These are phyloP conservation scores for Lichtheimia ramosa DNA, from an alignment of 371 early-diverging fungal species.

Conservation along the genomic window DNA sequence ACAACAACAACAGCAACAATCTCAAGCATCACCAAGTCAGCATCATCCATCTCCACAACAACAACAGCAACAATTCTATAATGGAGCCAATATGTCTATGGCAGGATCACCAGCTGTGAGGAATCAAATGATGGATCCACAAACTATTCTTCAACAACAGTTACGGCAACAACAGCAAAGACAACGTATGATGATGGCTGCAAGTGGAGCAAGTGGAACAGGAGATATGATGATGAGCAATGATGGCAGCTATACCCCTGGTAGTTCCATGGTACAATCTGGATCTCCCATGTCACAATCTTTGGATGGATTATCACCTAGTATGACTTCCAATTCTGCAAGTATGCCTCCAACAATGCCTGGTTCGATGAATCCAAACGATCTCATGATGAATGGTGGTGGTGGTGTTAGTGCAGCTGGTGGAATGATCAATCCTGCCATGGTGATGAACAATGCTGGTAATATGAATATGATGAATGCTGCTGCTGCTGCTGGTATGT, in stretches of 20 bases:
- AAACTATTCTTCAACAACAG: constrained; percentile 10
- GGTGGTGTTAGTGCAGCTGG: neutral
- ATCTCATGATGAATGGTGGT: constrained; percentile 22
- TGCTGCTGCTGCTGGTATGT: neutral
- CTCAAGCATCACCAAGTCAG: constrained; percentile 2
- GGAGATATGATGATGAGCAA: constrained; percentile 10
- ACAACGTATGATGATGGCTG: constrained; percentile 9
- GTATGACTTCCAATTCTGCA: constrained; percentile 19
- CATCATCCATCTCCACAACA: constrained; percentile 6
- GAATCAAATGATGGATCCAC: constrained; percentile 11
- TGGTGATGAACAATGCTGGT: constrained; percentile 17
- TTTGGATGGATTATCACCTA: constrained; percentile 24
- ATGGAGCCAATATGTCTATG: constrained; percentile 7
- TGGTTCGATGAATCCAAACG: constrained; percentile 27
- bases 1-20: constrained; percentile 9
- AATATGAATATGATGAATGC: constrained; percentile 5
- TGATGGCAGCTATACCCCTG: constrained; percentile 1
- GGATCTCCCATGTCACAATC: constrained; percentile 24
- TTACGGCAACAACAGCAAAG: constrained; percentile 12
- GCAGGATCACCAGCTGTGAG: constrained; percentile 9
- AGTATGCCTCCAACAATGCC: constrained; percentile 15
- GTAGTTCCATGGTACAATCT: constrained; percentile 3
- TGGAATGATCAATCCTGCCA: constrained; percentile 33
- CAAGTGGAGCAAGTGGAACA: constrained; percentile 6
- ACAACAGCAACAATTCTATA: constrained; percentile 9